These are phyloP conservation scores for Acanthamoeba rhysodes DNA, from an alignment of 208 protist species.

Conservation along the genomic window DNA sequence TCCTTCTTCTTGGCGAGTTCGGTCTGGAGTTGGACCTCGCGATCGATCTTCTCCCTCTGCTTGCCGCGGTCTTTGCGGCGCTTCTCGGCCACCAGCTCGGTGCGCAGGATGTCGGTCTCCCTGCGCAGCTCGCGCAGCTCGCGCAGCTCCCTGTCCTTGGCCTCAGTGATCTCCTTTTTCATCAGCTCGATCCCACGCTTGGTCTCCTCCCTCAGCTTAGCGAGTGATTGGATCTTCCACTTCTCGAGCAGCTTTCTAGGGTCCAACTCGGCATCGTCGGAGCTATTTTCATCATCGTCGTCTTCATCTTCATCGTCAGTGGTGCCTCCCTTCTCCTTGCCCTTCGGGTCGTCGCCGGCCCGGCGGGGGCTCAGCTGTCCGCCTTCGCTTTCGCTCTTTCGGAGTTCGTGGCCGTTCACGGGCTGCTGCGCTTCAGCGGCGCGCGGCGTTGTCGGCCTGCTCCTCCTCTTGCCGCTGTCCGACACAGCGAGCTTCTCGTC, in stretches of 20 bases:
- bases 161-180: conserved; percentile 34
- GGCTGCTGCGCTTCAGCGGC: background rate
- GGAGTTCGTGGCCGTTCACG: background rate
- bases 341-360: background rate
- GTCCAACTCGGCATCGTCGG: background rate
- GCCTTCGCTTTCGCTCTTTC: background rate
- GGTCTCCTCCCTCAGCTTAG: conserved; percentile 6
- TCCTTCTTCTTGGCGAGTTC: conserved; percentile 38
- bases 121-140: conserved; percentile 41
- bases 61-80: conserved; percentile 14
- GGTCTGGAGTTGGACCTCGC: conserved; percentile 13
- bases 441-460: background rate
- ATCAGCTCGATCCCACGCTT: conserved; percentile 23
- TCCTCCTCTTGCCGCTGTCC: background rate
- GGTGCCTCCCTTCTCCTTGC: background rate
- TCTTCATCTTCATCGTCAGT: background rate
- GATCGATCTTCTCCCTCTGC: conserved; percentile 13
- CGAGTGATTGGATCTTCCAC: conserved; percentile 15
- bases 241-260: conserved; percentile 5
- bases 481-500: background rate
- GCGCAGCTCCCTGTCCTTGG: background rate
- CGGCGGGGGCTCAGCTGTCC: background rate
- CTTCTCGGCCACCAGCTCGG: conserved; percentile 18
- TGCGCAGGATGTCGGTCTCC: conserved; percentile 6
- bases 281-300: background rate